These are phyloP conservation scores for Cyclospora cayetanensis DNA, from an alignment of 169 alveolate species.

Conservation along the genomic window DNA sequence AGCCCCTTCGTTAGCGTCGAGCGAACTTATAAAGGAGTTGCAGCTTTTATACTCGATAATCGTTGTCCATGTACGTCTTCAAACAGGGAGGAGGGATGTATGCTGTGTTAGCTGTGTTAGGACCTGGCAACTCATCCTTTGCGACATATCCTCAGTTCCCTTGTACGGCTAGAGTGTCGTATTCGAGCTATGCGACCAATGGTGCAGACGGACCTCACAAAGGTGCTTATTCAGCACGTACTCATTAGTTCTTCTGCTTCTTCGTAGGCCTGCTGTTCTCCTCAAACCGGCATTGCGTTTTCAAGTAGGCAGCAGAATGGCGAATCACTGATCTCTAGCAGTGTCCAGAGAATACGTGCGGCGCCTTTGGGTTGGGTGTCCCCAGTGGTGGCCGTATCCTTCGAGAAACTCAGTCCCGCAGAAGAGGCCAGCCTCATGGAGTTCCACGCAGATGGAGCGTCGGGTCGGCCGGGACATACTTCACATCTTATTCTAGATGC, in stretches of 20 bases:
- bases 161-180: neutral
- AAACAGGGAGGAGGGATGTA: neutral
- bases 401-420: constrained; percentile 5
- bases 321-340: neutral
- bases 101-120: neutral
- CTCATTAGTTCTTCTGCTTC: no score
- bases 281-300: constrained; percentile 43
- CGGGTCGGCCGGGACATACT: neutral
- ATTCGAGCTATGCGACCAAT: no score
- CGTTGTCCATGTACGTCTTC: constrained; percentile 34
- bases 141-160: neutral
- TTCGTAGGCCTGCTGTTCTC: constrained; percentile 53
- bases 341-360: constrained; percentile 26
- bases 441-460: constrained; percentile 29
- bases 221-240: no score
- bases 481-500: constrained; percentile 13
- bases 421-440: constrained; percentile 10
- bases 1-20: constrained; percentile 49
- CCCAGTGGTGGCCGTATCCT: constrained; percentile 15
- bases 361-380: constrained; percentile 60
- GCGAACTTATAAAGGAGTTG: constrained; percentile 49
- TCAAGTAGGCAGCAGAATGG: constrained; percentile 30
- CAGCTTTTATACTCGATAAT: constrained; percentile 37
- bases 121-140: neutral
- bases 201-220: no score